phyloP scores from a whole-genome alignment of 306 rosid species.

The barrel medic (Medicago truncatula) region DNA sequence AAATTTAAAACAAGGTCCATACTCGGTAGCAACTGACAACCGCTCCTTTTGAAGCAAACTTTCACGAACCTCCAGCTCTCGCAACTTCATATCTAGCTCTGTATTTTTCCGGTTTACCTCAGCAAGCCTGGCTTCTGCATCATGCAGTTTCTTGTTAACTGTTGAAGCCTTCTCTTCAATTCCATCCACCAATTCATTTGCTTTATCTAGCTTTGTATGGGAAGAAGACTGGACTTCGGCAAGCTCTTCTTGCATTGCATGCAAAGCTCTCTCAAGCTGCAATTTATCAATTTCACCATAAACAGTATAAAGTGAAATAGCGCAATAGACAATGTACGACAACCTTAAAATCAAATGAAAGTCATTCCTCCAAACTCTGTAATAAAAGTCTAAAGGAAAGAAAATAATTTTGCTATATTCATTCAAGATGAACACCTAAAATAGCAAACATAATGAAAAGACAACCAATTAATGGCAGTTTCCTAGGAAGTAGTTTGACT shows the following conservation, averaged over 20 bases:
- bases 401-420: not conserved
- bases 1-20: slow-evolving; percentile 36
- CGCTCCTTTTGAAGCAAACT: slow-evolving; percentile 73
- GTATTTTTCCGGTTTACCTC: slow-evolving; percentile 72
- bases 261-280: slow-evolving; percentile 84
- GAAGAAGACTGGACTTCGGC: slow-evolving; percentile 56
- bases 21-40: slow-evolving; percentile 71
- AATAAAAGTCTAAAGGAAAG: slow-evolving; percentile 8
- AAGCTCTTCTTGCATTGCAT: slow-evolving; percentile 64
- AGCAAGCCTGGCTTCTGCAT: slow-evolving; percentile 81
- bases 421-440: slow-evolving; percentile 21
- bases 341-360: slow-evolving; percentile 27
- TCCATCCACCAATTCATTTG: slow-evolving; percentile 68
- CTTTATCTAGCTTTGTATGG: slow-evolving; percentile 68
- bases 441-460: slow-evolving; percentile 13
- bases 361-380: slow-evolving; percentile 13
- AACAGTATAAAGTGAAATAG: slow-evolving; percentile 36
- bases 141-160: slow-evolving; percentile 66
- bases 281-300: slow-evolving; percentile 33
- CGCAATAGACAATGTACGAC: slow-evolving; percentile 22
- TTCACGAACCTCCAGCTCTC: slow-evolving; percentile 77
- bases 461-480: not conserved
- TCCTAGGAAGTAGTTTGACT: no score
- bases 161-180: slow-evolving; percentile 75
- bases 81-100: slow-evolving; percentile 77